A percentile compares a stretch with the other conserved stretches of the same genome.
Evolutionary conservation across 352 stramenopile species (phyloP).

Genomic region (Globisporangium polare): DNA sequence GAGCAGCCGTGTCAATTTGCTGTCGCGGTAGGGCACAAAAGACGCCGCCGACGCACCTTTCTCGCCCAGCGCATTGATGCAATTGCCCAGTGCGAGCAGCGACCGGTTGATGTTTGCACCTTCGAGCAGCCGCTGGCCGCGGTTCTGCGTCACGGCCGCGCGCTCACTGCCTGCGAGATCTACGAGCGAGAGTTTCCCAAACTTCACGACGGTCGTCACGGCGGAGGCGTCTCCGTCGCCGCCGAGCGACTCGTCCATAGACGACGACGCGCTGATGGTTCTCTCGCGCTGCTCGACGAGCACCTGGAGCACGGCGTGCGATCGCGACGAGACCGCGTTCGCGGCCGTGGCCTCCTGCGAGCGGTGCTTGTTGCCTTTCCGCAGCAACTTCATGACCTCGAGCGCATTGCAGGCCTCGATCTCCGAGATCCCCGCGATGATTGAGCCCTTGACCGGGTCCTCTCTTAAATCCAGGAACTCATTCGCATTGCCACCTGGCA

Average conservation of each 20-base stretch:
- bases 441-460: conserved; percentile 80
- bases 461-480: conserved; percentile 80
- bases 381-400: conserved; percentile 86
- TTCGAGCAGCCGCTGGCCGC: conserved; percentile 78
- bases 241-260: conserved; percentile 5
- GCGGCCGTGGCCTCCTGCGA: conserved; percentile 87
- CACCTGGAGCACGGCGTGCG: conserved; percentile 87
- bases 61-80: conserved; percentile 91
- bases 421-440: conserved; percentile 85
- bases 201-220: conserved; percentile 52
- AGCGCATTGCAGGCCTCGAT: conserved; percentile 69
- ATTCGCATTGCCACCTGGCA: not conserved
- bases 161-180: conserved; percentile 90
- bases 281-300: conserved; percentile 71
- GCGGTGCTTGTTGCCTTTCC: conserved; percentile 81
- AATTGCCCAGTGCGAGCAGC: conserved; percentile 89
- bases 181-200: conserved; percentile 88
- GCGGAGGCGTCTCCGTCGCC: not conserved
- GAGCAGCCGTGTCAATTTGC: conserved; percentile 83
- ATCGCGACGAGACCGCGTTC: conserved; percentile 86
- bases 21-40: conserved; percentile 91
- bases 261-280: conserved; percentile 12
- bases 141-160: conserved; percentile 88
- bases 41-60: conserved; percentile 34
- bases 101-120: conserved; percentile 93